These are phyloP conservation scores for Nakazawaea wickerhamii DNA, from an alignment of 805 yeast genomes.

Conservation along the genomic window DNA sequence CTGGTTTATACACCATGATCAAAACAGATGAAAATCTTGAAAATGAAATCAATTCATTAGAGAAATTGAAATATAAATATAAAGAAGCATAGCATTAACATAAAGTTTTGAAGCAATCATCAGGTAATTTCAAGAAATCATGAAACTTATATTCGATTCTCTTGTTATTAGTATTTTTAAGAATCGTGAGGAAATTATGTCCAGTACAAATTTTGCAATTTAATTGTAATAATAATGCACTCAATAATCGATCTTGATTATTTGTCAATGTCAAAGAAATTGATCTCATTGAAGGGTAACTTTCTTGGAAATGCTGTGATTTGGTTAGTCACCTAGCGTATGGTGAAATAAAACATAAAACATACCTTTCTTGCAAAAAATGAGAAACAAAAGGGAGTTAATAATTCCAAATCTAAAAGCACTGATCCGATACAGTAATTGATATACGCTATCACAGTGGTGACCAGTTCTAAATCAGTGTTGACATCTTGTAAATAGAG, in stretches of 20 bases:
- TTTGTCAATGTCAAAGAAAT: conserved; percentile 7
- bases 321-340: conserved; percentile 17
- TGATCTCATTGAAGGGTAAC: conserved; percentile 15
- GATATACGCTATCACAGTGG: conserved; percentile 16
- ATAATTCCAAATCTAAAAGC: conserved; percentile 19
- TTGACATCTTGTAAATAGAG: background rate
- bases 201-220: background rate
- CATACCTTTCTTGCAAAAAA: conserved; percentile 18
- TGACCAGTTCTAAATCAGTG: background rate
- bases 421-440: conserved; percentile 23
- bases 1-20: conserved; percentile 16
- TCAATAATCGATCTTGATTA: background rate
- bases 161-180: conserved; percentile 5
- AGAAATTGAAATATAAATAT: conserved; percentile 23
- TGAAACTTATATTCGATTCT: conserved; percentile 9
- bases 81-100: too few species aligned
- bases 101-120: conserved; percentile 11
- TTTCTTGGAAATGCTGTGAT: conserved; percentile 16
- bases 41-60: conserved; percentile 18
- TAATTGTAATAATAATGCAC: conserved; percentile 4
- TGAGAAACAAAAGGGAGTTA: conserved; percentile 26
- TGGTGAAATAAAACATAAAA: conserved; percentile 15
- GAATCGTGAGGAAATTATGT: conserved; percentile 10
- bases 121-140: conserved; percentile 9
- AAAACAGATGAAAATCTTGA: conserved; percentile 18